Conservation (phyloP, 345 rosid genomes). For the Salix suchowensis region DNA sequence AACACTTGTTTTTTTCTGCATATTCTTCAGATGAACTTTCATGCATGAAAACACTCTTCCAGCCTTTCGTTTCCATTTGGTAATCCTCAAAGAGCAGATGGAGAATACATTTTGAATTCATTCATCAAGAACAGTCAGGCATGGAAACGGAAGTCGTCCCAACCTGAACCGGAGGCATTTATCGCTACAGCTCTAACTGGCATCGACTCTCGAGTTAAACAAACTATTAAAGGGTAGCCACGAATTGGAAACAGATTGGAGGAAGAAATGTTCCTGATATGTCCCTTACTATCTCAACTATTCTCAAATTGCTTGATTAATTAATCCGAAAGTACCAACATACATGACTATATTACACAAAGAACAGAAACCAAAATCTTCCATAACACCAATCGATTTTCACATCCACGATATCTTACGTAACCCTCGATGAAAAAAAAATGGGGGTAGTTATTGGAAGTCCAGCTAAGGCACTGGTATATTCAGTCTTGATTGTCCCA, state of each 20-base stretch:
- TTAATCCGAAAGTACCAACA: background rate
- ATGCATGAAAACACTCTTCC: background rate
- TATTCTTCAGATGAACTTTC: background rate
- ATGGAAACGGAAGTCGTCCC: background rate
- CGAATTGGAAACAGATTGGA: background rate
- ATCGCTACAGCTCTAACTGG: background rate
- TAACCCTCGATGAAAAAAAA: background rate
- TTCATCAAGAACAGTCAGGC: background rate
- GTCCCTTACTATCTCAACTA: background rate
- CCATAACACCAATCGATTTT: background rate
- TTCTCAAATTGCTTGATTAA: background rate
- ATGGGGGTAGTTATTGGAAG: background rate
- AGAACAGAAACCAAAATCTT: background rate
- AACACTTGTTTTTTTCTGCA: background rate
- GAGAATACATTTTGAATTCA: background rate
- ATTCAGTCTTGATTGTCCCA: conserved; percentile 53
- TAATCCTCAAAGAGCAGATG: background rate
- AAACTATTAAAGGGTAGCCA: background rate
- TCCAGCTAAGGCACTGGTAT: background rate
- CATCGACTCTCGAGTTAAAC: background rate
- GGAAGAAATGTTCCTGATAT: background rate
- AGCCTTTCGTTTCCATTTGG: background rate
- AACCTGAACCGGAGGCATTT: background rate
- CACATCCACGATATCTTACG: background rate
- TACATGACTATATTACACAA: conserved; percentile 1